Evolutionary conservation across 306 rosid genomes (phyloP), one percentile per base, ranked within the genome.

Genomic region (Vigna nakashimae): DNA sequence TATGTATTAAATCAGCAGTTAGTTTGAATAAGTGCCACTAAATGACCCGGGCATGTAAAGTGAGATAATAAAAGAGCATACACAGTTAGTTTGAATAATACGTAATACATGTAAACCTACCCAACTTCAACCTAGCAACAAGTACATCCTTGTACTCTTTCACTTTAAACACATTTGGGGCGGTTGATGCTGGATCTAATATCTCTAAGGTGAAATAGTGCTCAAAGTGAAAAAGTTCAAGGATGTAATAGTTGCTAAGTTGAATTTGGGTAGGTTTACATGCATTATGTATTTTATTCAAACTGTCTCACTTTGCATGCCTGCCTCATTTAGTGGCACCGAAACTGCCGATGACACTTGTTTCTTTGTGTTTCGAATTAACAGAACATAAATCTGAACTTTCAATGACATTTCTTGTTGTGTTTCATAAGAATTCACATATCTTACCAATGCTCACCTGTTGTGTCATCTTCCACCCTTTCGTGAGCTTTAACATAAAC

Each of bases 371-470:
- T 53, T 34, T 38, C 57, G 8, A 53, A 26, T 71, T 69, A 53
- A 46, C 62, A 56, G 65, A 13, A 57, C n/a, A 34, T 34, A 26
- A 13, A 30, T 59, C 43, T 20, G 15, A 69, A 59, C 43, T 14
- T 62, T 12, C 26, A 20, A 55, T 32, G 22, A 12, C 13, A 70
- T 73, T 66, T 26, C 51, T 17, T 83, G 36, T 64, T 52, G 65
- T 65, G 46, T 36, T 17, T 52, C 65, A 22, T 11, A 22, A 18
- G 79, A 22, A 16, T 55, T 13, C 49, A 48, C 24, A 22, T 70
- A 62, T 48, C 43, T 7, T 65, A 30, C 26, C 14, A 36, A 32
- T 55, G 12, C 46, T 71, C 57, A 7, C 18, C 2, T 69, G 12
- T 20, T 28, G 5, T 34, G 36, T 14, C n/a, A 28, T 14, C 3